Evolutionary conservation across 164 flowering plant genomes (phyloP).

Genomic region (Houttuynia cordata): DNA sequence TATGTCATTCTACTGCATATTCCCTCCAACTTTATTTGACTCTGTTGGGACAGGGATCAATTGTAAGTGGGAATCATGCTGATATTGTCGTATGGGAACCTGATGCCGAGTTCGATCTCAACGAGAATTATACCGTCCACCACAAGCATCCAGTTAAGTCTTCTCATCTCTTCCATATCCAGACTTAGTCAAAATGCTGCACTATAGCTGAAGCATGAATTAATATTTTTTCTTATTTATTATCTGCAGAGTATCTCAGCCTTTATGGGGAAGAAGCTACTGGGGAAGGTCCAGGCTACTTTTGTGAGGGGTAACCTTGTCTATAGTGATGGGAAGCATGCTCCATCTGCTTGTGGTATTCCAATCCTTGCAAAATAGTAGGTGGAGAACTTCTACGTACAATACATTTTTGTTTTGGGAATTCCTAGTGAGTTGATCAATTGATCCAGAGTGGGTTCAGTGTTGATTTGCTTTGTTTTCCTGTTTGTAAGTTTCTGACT

Average conservation of each 20-base stretch:
- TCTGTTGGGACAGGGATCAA: slow-evolving; percentile 58
- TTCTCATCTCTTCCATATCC: neutral
- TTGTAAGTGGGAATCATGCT: slow-evolving; percentile 70
- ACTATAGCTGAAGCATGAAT: neutral
- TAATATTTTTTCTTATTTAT: neutral
- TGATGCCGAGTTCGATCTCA: slow-evolving; percentile 51
- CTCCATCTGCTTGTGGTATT: slow-evolving; percentile 75
- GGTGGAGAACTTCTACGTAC: too few relatives aligned
- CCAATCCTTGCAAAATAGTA: slow-evolving; percentile 49
- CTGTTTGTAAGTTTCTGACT: too few relatives aligned
- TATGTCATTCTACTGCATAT: neutral
- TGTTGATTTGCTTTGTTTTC: too few relatives aligned
- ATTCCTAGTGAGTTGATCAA: too few relatives aligned
- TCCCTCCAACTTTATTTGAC: neutral
- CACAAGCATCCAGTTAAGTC: slow-evolving; percentile 69
- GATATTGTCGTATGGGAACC: slow-evolving; percentile 98
- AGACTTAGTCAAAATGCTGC: neutral
- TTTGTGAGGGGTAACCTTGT: slow-evolving; percentile 88
- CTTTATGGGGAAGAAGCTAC: slow-evolving; percentile 63
- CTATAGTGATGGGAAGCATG: slow-evolving; percentile 57
- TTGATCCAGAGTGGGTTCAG: too few relatives aligned
- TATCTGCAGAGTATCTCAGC: slow-evolving; percentile 60
- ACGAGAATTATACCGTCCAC: slow-evolving; percentile 40
- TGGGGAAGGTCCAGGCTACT: slow-evolving; percentile 80
- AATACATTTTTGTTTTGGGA: too few relatives aligned